These are phyloP conservation scores for Trichoderma guizhouense DNA, from an alignment of 2,329 filamentous ascomycete genomes.

Conservation along the genomic window DNA sequence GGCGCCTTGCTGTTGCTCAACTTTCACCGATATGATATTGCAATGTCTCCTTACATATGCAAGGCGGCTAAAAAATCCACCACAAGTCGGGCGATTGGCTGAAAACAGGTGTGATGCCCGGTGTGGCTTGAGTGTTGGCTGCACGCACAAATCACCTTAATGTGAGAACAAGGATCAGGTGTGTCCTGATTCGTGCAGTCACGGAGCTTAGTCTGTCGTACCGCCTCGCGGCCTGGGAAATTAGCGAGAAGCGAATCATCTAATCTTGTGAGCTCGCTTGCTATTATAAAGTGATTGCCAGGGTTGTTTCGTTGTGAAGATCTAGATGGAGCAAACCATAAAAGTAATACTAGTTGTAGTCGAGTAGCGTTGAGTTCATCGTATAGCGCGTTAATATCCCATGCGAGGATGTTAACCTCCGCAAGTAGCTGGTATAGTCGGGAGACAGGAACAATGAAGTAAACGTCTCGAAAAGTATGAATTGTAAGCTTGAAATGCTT, in stretches of 20 bases:
- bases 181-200: neutral
- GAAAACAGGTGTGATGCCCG: neutral
- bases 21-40: neutral
- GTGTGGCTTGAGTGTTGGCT: neutral
- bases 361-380: too few relatives aligned
- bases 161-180: neutral
- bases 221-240: neutral
- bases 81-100: neutral
- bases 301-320: neutral
- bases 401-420: too few relatives aligned
- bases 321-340: too few relatives aligned
- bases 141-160: neutral
- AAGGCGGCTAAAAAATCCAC: neutral
- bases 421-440: too few relatives aligned
- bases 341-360: too few relatives aligned
- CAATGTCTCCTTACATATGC: neutral
- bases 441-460: too few relatives aligned
- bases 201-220: neutral
- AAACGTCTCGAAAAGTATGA: too few relatives aligned
- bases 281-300: neutral
- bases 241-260: neutral
- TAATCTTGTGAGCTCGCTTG: neutral
- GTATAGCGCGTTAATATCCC: too few relatives aligned
- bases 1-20: neutral
- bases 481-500: too few relatives aligned